Conservation (phyloP, 768 basidiomycete genomes). For the Porphyrellus cyaneotinctus region DNA sequence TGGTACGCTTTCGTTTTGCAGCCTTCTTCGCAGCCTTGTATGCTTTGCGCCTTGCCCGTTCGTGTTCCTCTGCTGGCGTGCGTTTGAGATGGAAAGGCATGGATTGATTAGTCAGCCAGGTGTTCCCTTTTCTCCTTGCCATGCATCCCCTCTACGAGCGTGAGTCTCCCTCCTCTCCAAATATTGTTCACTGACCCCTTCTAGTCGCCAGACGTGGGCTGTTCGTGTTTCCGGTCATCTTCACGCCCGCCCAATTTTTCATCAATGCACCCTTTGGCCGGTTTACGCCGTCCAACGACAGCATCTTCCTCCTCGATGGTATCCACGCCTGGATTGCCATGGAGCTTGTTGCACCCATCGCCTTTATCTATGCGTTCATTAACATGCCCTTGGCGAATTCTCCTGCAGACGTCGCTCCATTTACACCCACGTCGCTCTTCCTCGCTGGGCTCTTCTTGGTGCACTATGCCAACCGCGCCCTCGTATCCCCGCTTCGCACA, state of each 20-base stretch:
- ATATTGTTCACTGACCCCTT: not conserved
- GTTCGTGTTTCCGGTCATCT: conserved; percentile 36
- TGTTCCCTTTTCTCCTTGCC: not conserved
- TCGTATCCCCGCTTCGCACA: conserved; percentile 76
- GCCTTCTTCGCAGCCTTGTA: conserved; percentile 37
- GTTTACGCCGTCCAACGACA: conserved; percentile 49
- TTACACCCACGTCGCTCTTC: conserved; percentile 43
- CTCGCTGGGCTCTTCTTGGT: conserved; percentile 57
- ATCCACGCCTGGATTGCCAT: conserved; percentile 69
- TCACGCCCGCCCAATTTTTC: conserved; percentile 40
- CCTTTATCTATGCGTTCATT: conserved; percentile 49
- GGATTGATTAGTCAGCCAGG: conserved; percentile 18
- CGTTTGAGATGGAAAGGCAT: conserved; percentile 57
- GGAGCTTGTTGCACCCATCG: conserved; percentile 62
- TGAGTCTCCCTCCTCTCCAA: not conserved
- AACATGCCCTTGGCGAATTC: conserved; percentile 46
- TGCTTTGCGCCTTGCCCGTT: conserved; percentile 37
- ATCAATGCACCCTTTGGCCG: conserved; percentile 81
- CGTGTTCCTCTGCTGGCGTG: conserved; percentile 56
- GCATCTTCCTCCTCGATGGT: conserved; percentile 55
- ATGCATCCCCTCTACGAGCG: conserved; percentile 27
- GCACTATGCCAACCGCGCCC: conserved; percentile 82
- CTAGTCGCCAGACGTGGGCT: conserved; percentile 44
- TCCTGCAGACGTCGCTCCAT: conserved; percentile 23
- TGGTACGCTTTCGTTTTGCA: conserved; percentile 28